These are phyloP conservation scores for Dendrothele bispora DNA, from an alignment of 768 basidiomycete genomes.

Conservation along the genomic window DNA sequence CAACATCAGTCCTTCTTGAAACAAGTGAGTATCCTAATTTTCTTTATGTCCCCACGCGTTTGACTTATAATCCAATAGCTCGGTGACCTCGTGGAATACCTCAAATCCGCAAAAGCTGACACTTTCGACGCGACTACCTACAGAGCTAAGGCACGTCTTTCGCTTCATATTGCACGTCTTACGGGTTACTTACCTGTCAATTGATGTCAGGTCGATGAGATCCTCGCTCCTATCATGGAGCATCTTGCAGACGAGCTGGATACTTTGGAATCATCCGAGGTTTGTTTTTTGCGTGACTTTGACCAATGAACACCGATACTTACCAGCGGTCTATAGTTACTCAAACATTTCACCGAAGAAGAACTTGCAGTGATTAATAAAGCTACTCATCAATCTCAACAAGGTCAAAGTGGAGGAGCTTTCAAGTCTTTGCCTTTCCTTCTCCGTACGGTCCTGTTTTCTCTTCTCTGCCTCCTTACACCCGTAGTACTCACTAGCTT, in stretches of 20 bases:
- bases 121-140: conserved; percentile 6
- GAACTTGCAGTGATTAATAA: conserved; percentile 12
- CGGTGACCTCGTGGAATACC: conserved; percentile 7
- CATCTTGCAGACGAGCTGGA: conserved; percentile 13
- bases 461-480: not conserved
- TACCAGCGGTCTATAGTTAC: conserved; percentile 1
- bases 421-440: conserved; percentile 9
- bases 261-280: conserved; percentile 4
- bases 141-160: conserved; percentile 3
- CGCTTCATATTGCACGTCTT: not conserved
- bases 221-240: conserved; percentile 8
- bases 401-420: conserved; percentile 6
- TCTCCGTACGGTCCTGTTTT: conserved; percentile 6
- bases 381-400: conserved; percentile 1
- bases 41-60: not conserved
- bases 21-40: not conserved
- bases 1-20: conserved; percentile 12
- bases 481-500: too few species aligned
- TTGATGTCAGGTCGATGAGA: conserved; percentile 4
- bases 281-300: not conserved
- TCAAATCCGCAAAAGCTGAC: not conserved
- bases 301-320: not conserved
- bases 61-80: conserved; percentile 2
- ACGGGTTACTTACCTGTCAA: not conserved
- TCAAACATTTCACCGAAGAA: conserved; percentile 9